Conservation (phyloP, 768 basidiomycete species). For the Podaxis sp. region DNA sequence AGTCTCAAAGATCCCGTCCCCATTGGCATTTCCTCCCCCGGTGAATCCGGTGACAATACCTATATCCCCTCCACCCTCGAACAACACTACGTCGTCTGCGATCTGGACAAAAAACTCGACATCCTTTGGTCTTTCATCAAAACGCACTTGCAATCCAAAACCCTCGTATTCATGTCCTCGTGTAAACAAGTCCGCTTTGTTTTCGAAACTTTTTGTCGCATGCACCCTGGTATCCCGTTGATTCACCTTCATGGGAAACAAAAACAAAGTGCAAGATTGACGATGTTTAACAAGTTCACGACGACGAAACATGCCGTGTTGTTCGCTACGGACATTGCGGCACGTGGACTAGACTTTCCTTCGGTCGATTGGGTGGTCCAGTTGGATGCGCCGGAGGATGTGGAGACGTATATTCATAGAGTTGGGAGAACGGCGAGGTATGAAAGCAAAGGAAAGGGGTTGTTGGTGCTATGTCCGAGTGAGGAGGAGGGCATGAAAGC, state of each 20-base stretch:
- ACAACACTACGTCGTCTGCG: constrained; percentile 84
- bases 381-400: constrained; percentile 94
- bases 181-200: constrained; percentile 98
- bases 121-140: constrained; percentile 94
- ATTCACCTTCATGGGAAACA: constrained; percentile 96
- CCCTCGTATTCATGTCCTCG: constrained; percentile 90
- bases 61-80: constrained; percentile 78
- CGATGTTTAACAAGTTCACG: constrained; percentile 84
- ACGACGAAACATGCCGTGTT: constrained; percentile 80
- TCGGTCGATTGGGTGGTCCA: constrained; percentile 97
- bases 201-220: constrained; percentile 92
- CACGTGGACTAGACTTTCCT: constrained; percentile 95
- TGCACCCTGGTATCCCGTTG: constrained; percentile 94
- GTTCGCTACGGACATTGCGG: constrained; percentile 95
- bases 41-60: constrained; percentile 36
- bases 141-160: constrained; percentile 87
- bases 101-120: constrained; percentile 87
- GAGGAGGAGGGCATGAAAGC: constrained; percentile 91
- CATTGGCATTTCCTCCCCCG: constrained; percentile 59
- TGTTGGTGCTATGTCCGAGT: constrained; percentile 82
- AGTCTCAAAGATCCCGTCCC: constrained; percentile 81
- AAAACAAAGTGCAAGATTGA: constrained; percentile 86
- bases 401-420: constrained; percentile 95
- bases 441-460: constrained; percentile 82
- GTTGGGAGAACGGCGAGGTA: constrained; percentile 96